Evolutionary conservation across 73 alveolate species (phyloP).

Genomic region (Breviolum minutum): DNA sequence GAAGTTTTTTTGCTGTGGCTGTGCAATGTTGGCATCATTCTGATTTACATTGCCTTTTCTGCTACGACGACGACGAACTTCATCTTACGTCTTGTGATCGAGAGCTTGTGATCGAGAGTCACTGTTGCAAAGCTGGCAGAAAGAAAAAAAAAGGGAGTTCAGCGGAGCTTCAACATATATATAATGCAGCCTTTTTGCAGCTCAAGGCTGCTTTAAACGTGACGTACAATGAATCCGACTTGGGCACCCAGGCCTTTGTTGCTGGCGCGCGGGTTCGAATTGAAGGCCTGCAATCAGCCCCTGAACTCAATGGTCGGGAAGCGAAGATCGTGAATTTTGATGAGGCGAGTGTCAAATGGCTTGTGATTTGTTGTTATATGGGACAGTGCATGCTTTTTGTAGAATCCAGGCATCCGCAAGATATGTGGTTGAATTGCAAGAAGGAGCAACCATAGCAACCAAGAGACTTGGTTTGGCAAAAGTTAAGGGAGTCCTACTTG

Average conservation of each 20-base stretch:
- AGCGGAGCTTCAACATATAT: too few species aligned
- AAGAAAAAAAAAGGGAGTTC: too few species aligned
- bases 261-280: conserved; percentile 64
- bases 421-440: conserved; percentile 28
- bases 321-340: conserved; percentile 48
- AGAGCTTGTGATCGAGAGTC: too few species aligned
- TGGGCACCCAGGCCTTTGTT: conserved; percentile 14
- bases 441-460: background rate
- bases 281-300: conserved; percentile 76
- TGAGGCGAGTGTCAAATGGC: conserved; percentile 5
- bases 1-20: too few species aligned
- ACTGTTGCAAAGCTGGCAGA: too few species aligned
- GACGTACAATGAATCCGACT: background rate
- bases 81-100: too few species aligned
- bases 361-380: background rate
- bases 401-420: conserved; percentile 35
- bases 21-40: too few species aligned
- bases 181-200: too few species aligned
- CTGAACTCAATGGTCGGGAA: conserved; percentile 82
- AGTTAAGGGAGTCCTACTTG: too few species aligned
- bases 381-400: background rate
- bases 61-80: too few species aligned
- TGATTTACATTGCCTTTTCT: too few species aligned
- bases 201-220: background rate
- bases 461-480: background rate